These are phyloP conservation scores for Kwoniella mangroviensis DNA, from an alignment of 768 basidiomycete genomes.

Conservation along the genomic window DNA sequence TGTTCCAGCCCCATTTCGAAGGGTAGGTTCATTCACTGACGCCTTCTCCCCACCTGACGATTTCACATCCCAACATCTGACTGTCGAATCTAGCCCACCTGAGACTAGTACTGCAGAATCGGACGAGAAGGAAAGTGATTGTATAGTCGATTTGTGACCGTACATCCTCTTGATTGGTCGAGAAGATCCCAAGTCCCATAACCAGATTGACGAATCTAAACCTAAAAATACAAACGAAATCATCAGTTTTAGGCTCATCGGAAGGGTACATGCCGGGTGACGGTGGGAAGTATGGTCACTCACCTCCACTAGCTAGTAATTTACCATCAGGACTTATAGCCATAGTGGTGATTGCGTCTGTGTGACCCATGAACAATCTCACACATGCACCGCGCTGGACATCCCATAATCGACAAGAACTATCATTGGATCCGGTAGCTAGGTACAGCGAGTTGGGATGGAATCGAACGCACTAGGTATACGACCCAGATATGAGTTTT, in stretches of 20 bases:
- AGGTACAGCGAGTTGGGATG: slow-evolving; percentile 98
- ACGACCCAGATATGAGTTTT: not conserved
- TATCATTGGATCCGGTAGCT: slow-evolving; percentile 94
- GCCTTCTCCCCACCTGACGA: slow-evolving; percentile 67
- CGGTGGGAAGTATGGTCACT: too few species aligned
- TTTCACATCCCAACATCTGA: slow-evolving; percentile 97
- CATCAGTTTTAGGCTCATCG: too few species aligned
- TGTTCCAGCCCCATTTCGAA: slow-evolving; percentile 24
- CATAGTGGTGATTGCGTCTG: slow-evolving; percentile 80
- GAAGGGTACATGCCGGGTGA: too few species aligned
- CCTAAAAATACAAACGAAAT: slow-evolving; percentile 62
- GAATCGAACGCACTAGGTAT: slow-evolving; percentile 81
- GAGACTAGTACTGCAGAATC: slow-evolving; percentile 90
- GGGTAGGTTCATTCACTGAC: slow-evolving; percentile 4
- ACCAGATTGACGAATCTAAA: slow-evolving; percentile 72
- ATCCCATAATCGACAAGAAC: slow-evolving; percentile 96
- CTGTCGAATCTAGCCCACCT: slow-evolving; percentile 92
- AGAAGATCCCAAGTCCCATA: slow-evolving; percentile 97
- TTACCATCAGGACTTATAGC: slow-evolving; percentile 92
- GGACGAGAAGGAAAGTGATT: slow-evolving; percentile 87
- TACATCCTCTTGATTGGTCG: slow-evolving; percentile 94
- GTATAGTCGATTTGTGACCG: slow-evolving; percentile 86
- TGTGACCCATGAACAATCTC: slow-evolving; percentile 93
- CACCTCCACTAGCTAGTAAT: slow-evolving; percentile 88
- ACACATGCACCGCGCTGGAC: slow-evolving; percentile 94